Evolutionary conservation across 306 rosid species (phyloP), one percentile per base, ranked within the genome.

Genomic region (Macrotyloma uniflorum): DNA sequence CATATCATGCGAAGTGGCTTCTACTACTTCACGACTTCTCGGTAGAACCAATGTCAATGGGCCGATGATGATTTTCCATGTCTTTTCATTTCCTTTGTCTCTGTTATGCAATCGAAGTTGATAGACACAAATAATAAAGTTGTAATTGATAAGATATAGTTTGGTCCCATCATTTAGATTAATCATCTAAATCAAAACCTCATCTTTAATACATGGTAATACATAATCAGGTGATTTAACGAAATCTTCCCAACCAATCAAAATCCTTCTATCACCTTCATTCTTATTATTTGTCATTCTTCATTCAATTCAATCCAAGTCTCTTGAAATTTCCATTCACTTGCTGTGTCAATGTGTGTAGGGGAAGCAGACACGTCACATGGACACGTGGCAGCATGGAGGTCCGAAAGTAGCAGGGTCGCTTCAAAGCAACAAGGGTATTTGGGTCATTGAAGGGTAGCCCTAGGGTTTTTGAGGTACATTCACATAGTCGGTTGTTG

Each of bases 281-380:
- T 9, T 38, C 43, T 9, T 13, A 9, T 38, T 38, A 9, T 38
- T 12, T 42, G n/a, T n/a, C n/a, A 42, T 12, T 42, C 47, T 5
- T 36, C 40, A 35, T 35, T 1, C 28, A 35, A 35, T 35, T 6
- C 40, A 35, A 7, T 35, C 19, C 26, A 47, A 19, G 65, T 26
- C 53, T 81, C 86, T 8, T 75, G 82, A 86, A 86, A 71, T 86
- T 76, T 86, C 89, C 42, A 79, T 51, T 57, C 12, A 26, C 46
- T 1, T 16, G 3, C 47, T 16, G 40, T 24, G 67, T 15, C 20
- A 33, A 65, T 47, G 36, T 59, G 71, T 59, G 70, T 42, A 33
- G 30, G 53, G 67, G 51, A 67, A 5, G 40, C 43, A 23, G 23
- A 67, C 83, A 68, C 79, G 71, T 79, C 83, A 70, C 30, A 20